Conservation (phyloP, 139 green algal species). For the Chlorella sp. region DNA sequence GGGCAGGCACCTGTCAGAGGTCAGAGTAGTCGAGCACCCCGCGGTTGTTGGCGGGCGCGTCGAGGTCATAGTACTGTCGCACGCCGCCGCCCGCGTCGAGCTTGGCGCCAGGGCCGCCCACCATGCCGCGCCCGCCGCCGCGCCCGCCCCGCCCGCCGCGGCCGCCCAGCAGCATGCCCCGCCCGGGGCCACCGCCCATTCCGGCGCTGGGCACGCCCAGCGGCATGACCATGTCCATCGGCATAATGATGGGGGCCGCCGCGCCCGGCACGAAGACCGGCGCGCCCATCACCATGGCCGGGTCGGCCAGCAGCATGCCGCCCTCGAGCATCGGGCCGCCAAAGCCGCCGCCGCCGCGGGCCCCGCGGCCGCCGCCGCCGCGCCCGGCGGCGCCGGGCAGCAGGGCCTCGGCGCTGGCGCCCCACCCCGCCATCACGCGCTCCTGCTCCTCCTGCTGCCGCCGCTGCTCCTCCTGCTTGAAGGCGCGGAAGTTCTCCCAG, state of each 20-base stretch:
- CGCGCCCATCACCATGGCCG: constrained; percentile 22
- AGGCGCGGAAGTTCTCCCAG: constrained; percentile 43
- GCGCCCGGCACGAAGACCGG: constrained; percentile 1
- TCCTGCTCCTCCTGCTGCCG: constrained; percentile 34
- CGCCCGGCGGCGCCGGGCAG: background rate
- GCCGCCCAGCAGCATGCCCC: constrained; percentile 1
- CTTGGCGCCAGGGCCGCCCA: background rate
- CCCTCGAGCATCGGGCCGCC: background rate
- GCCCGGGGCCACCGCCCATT: constrained; percentile 17
- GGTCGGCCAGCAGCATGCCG: background rate
- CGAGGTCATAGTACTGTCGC: constrained; percentile 80
- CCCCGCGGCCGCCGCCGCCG: background rate
- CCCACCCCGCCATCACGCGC: constrained; percentile 11
- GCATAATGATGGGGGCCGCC: constrained; percentile 25
- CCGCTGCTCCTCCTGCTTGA: constrained; percentile 38
- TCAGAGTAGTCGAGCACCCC: constrained; percentile 88
- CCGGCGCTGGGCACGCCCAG: constrained; percentile 20
- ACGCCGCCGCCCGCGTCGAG: constrained; percentile 21
- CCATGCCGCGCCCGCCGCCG: constrained; percentile 27
- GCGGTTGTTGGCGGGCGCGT: constrained; percentile 83
- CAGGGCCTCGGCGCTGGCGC: background rate
- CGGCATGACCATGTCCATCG: constrained; percentile 29
- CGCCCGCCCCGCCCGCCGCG: constrained; percentile 23
- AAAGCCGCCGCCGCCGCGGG: background rate
- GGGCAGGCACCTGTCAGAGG: constrained; percentile 46